These are phyloP conservation scores for Thelonectria blattea DNA, from an alignment of 2,329 filamentous ascomycete genomes.

Conservation along the genomic window DNA sequence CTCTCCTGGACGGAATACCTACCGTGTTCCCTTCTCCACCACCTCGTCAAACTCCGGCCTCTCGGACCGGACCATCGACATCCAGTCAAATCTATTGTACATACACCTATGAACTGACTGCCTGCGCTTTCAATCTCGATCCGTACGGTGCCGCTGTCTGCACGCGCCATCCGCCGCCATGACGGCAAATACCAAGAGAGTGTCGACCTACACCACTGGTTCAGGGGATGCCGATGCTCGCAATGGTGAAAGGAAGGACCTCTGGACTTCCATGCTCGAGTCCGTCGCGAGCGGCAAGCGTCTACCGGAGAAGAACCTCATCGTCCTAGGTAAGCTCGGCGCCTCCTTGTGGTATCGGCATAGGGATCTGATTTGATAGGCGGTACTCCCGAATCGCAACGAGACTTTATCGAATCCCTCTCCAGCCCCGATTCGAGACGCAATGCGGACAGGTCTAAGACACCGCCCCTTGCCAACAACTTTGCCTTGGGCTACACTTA, in stretches of 20 bases:
- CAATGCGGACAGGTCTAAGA: slow-evolving; percentile 63
- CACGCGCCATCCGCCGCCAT: slow-evolving; percentile 43
- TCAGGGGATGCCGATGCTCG: slow-evolving; percentile 62
- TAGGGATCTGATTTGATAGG: slow-evolving; percentile 56
- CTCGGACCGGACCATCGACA: slow-evolving; percentile 3
- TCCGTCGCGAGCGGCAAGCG: slow-evolving; percentile 88
- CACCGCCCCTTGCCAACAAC: slow-evolving; percentile 84
- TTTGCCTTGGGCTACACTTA: slow-evolving; percentile 95
- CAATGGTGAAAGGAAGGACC: slow-evolving; percentile 79
- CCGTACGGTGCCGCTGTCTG: slow-evolving; percentile 23
- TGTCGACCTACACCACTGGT: slow-evolving; percentile 64
- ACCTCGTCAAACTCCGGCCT: slow-evolving; percentile 9
- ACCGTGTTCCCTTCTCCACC: slow-evolving; percentile 28
- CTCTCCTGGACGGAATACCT: slow-evolving; percentile 5
- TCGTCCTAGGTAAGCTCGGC: slow-evolving; percentile 73
- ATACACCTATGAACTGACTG: slow-evolving; percentile 20
- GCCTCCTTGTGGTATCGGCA: too few species aligned
- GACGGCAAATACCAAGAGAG: slow-evolving; percentile 60
- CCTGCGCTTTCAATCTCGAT: slow-evolving; percentile 12
- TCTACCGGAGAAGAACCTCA: slow-evolving; percentile 87
- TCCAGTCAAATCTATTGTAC: slow-evolving; percentile 8
- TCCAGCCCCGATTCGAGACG: slow-evolving; percentile 60
- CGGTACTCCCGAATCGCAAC: slow-evolving; percentile 81
- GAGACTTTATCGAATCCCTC: slow-evolving; percentile 77
- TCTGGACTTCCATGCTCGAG: slow-evolving; percentile 95